Base-by-base conservation (phyloP, 2,329 filamentous ascomycete genomes). In the Pezicula radicicola region DNA sequence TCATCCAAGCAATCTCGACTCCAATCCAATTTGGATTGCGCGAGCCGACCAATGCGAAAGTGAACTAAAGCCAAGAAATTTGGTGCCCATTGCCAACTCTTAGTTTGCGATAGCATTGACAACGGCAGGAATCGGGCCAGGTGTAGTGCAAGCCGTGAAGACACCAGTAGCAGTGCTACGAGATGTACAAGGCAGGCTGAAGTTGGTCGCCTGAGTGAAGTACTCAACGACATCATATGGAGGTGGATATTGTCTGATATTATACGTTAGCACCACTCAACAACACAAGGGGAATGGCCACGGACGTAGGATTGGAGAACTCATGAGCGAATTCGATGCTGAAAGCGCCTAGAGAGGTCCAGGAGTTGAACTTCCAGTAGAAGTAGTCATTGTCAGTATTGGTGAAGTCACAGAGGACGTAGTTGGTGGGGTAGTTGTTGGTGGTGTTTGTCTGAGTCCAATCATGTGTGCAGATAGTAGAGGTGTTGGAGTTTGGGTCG, bases 401-500 rank as follows among this genome's bases (percentile, higher is more conserved):
- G 13, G 51, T 55, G 30, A 25, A 18, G 3, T 46, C 45, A 47
- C 60, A 62, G 4, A 45, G 45, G 30, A 56, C 50, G 25, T 58
- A 59, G 48, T 35, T 28, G 28, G 51, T 53, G 1, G 63, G 60
- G 19, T 51, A 52, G 30, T 19, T 52, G 47, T 44, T 52, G 18
- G 37, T 57, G 37, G 21, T 41, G 28, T 50, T 50, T 41, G 56
- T 46, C 8, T 58, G 48, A 35, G 41, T 52, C 59, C 60, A 66
- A 19, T 54, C 51, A 8, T 52, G 30, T n/a, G 52, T 48, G 33
- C 64, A 66, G 25, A 46, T 51, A n/a, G 58, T 59, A n/a, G 41
- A 55, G 21, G 62, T 63, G 53, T 63, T 61, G 42, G 60, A 60
- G 52, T 66, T 66, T 13, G 51, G 57, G 53, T 66, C 64, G 16